Evolutionary conservation across 495 filamentous ascomycete genomes (phyloP), one percentile per base, ranked within the genome.

Genomic region (Penicillium daleae): DNA sequence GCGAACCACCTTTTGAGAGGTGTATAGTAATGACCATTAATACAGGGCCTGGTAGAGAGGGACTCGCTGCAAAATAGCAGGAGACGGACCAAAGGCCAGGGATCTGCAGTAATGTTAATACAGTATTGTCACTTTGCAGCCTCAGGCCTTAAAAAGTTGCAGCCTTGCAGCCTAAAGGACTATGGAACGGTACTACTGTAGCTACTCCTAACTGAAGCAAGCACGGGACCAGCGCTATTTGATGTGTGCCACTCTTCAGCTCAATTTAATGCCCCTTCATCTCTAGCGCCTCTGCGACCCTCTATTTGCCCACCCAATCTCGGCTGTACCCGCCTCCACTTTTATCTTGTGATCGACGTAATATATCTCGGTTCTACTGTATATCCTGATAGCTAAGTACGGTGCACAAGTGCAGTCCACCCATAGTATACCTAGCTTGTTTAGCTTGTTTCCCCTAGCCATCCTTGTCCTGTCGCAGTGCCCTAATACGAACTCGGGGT

Each of bases 181-280:
- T n/a, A n/a, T n/a, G n/a, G n/a, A n/a, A n/a, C n/a, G n/a, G n/a
- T n/a, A n/a, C n/a, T n/a, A n/a, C n/a, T n/a, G n/a, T n/a, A n/a
- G n/a, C n/a, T n/a, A 31, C 29, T 31, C 3, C 24, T n/a, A n/a
- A 52, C n/a, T 21, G 22, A 15, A 31, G 5, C 24, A 51, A 51
- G 49, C 49, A 29, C 29, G 26, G 29, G 26, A 29, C 12, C 50
- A 29, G n/a, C 50, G 29, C 59, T 53, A 60, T 48, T 48, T 24
- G 59, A 55, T 61, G 50, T 33, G 59, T 61, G 55, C 50, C 37
- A 56, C 59, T 33, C 37, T 33, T 31, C 32, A 49, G 42, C 8
- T 46, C 32, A 35, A 12, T 35, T 13, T 35, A 3, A 35, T 12
- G 10, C 24, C 24, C 10, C 46, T 50, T 17, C 46, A 10, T 29